Evolutionary conservation across 306 rosid species (phyloP), one percentile per base, ranked within the genome.

Genomic region (Chamaecrista fasciculata): DNA sequence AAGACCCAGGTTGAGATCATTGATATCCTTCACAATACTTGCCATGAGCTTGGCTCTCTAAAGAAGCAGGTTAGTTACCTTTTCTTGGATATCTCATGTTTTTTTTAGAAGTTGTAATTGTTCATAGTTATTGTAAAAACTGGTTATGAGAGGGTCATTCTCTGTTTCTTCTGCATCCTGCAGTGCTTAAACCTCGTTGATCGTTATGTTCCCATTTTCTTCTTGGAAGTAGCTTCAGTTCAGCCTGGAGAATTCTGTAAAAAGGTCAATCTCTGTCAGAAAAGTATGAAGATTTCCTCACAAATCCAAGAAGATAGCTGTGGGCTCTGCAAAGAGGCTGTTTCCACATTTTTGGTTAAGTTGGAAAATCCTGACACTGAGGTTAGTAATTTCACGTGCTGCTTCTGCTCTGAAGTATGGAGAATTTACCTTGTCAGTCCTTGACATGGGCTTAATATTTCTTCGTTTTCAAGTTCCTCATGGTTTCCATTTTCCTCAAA

Each of bases 361-460:
- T 60, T 94, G 80, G 81, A 87, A 66, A 89, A 94, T 87, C 99
- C 96, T 50, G 97, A 85, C 43, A 82, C 86, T 1, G 78, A 91
- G 99, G 99, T 91, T 64, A 31, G 87, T 56, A 59, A 71, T 55
- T 74, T 39, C 15, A 55, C 16, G 11, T 44, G 26, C n/a, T 39
- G 12, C 19, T 3, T 6, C 44, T 48, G 16, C 4, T 20, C 7
- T 48, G 58, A 3, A 16, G 11, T 66, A 2, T 19, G 4, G 53
- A 12, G 47, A 53, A 29, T 44, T 62, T 59, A 36, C 36, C 69
- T 66, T 71, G 8, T 25, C 69, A 52, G 28, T 53, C 49, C 69
- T 16, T 71, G 58, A 25, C 24, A 14, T 51, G 3, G n/a, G 15
- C 52, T 28, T 26, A 29, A 8, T 23, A 61, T 70, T 33, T 33